Conservation (phyloP, 345 rosid genomes). For the Geranium brycei region DNA sequence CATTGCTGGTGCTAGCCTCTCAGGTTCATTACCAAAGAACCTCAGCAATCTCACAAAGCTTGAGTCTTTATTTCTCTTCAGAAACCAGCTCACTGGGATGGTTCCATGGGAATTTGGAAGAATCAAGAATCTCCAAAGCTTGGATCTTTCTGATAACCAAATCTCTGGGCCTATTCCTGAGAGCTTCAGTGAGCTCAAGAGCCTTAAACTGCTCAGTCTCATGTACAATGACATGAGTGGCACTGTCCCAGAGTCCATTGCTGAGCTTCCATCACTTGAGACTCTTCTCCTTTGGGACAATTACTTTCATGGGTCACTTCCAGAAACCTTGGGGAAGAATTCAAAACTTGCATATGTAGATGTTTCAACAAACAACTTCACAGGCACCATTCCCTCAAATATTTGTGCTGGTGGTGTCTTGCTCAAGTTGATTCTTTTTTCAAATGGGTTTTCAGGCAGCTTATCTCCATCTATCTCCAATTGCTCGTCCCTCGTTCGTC, state of each 20-base stretch:
- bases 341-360: conserved; percentile 78
- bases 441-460: conserved; percentile 54
- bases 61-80: conserved; percentile 69
- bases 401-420: conserved; percentile 67
- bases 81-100: conserved; percentile 52
- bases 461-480: conserved; percentile 55
- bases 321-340: conserved; percentile 55
- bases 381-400: conserved; percentile 60
- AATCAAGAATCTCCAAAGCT: conserved; percentile 39
- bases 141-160: conserved; percentile 77
- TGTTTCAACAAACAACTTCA: conserved; percentile 68
- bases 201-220: conserved; percentile 44
- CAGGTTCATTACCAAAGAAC: conserved; percentile 56
- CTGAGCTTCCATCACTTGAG: conserved; percentile 67
- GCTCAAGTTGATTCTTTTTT: conserved; percentile 63
- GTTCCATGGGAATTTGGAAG: conserved; percentile 61
- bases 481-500: conserved; percentile 72
- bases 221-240: conserved; percentile 87
- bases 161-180: conserved; percentile 68
- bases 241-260: conserved; percentile 54
- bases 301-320: conserved; percentile 70
- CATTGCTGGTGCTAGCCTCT: conserved; percentile 71
- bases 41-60: conserved; percentile 77
- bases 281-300: conserved; percentile 82
- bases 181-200: conserved; percentile 35